phyloP scores from a whole-genome alignment of 2,329 filamentous ascomycete species.

The Colletotrichum coccodes region DNA sequence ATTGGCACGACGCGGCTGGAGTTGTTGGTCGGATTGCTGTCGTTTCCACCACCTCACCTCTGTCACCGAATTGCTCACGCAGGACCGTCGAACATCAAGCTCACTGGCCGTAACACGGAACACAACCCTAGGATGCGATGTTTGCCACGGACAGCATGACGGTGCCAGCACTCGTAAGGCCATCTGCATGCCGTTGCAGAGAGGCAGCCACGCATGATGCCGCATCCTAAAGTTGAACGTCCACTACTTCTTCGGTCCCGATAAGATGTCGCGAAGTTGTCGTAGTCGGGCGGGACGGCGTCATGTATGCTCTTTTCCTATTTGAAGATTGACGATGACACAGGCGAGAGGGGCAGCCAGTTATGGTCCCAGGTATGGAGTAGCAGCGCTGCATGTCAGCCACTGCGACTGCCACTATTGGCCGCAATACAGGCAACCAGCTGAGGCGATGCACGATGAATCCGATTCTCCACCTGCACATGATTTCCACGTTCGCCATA shows the following conservation, averaged over 20 bases:
- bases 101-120: background rate
- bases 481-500: background rate
- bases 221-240: background rate
- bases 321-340: background rate
- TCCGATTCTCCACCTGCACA: background rate
- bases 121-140: too few relatives aligned
- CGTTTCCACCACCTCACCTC: background rate
- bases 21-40: background rate
- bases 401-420: background rate
- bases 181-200: background rate
- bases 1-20: background rate
- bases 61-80: background rate
- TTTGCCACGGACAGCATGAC: background rate
- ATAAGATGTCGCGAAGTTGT: background rate
- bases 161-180: background rate
- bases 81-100: background rate
- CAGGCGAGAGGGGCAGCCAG: background rate
- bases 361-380: background rate
- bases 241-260: background rate
- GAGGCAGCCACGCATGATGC: background rate
- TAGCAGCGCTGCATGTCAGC: slow-evolving; percentile 3
- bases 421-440: background rate
- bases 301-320: background rate
- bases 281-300: background rate
- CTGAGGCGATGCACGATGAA: background rate